These are phyloP conservation scores for Lasiodiplodia sp. DNA, from an alignment of 2,329 filamentous ascomycete species.

Conservation along the genomic window DNA sequence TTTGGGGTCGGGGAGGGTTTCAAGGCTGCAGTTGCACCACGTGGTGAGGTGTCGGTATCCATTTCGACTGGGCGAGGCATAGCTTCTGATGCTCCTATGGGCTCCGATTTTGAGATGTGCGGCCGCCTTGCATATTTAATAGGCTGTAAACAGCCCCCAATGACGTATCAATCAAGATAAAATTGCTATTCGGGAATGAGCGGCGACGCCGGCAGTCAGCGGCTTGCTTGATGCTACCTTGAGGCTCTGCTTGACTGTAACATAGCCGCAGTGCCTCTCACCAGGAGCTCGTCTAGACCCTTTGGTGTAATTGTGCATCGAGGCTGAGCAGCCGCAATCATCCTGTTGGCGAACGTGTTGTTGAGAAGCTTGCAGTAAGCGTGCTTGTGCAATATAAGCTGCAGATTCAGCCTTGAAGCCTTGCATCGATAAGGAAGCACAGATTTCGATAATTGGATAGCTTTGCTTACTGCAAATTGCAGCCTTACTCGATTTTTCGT, in stretches of 20 bases:
- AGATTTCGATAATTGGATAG: not conserved
- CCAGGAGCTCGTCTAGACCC: not conserved
- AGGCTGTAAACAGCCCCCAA: not conserved
- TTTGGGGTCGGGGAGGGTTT: not conserved
- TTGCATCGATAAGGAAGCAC: not conserved
- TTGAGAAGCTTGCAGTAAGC: not conserved
- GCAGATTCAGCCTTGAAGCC: not conserved
- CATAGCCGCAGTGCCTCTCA: not conserved
- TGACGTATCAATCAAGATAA: not conserved
- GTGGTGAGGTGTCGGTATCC: not conserved
- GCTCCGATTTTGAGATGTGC: not conserved
- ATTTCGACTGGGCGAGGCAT: not conserved
- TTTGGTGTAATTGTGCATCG: not conserved
- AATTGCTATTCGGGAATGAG: not conserved
- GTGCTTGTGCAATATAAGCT: not conserved
- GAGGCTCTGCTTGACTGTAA: not conserved
- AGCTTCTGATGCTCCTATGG: not conserved
- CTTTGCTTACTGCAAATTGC: not conserved
- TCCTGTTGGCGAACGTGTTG: not conserved
- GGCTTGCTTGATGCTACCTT: not conserved
- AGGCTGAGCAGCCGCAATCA: not conserved
- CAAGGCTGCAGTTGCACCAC: not conserved
- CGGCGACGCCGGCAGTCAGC: not conserved
- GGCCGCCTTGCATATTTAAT: not conserved
- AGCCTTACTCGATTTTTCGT: not conserved